Evolutionary conservation across 2,329 filamentous ascomycete genomes (phyloP), one percentile per base, ranked within the genome.

Genomic region (Diaporthe citriasiana): DNA sequence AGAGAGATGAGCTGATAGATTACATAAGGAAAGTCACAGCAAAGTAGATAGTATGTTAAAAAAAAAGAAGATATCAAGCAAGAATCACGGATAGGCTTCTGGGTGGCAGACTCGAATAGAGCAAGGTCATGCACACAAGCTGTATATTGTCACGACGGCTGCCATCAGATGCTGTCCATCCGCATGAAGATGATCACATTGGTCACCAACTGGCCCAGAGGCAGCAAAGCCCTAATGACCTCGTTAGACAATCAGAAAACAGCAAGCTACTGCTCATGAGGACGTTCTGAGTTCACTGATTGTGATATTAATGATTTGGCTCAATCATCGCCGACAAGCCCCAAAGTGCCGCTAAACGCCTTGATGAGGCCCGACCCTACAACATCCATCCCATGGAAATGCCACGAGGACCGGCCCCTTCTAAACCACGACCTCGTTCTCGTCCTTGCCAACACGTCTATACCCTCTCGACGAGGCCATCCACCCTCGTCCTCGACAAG

Each of bases 381-480:
- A n/a, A 30, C 22, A 1, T 30, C 15, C 17, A 2, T 47, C 10
- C 27, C 1, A n/a, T 2, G 2, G 33, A 35, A 27, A 17, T 27
- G 13, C 55, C 55, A 10, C 12, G 9, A 3, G 1, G 19, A 22
- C 10, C 12, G 25, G 4, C 13, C 1, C 33, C 4, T 25, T 33
- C 30, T 47, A 57, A 30, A 60, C n/a, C 33, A 71, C 56, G 22
- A 59, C 15, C n/a, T 59, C 42, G 6, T 6, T 30, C 55, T 73
- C 72, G 19, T 70, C 66, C 15, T 70, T 73, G 1, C 47, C 65
- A 56, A 73, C 65, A 17, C 51, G 45, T 17, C 30, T 70, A 10
- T 73, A 73, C 5, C 55, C 72, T n/a, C 10, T 53, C 22, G 42
- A 10, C 5, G 56, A 50, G n/a, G 35, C 47, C 22, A 65, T 30